Evolutionary conservation across 768 basidiomycete genomes (phyloP), one percentile per base, ranked within the genome.

Genomic region (Leccinellum luteum): DNA sequence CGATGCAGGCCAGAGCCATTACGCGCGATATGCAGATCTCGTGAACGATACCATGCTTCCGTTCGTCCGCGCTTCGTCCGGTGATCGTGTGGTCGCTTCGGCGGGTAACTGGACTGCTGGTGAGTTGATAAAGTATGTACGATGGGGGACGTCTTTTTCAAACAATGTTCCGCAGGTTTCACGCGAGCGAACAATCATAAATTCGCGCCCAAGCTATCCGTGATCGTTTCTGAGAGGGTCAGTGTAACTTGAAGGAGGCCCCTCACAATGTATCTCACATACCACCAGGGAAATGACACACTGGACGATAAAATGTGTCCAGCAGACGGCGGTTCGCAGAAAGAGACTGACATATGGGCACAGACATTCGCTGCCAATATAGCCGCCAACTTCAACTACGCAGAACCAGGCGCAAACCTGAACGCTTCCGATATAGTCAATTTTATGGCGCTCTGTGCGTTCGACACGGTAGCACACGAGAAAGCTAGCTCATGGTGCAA

Each of bases 361-460:
- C 59, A 73, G 4, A 73, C 76, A 19, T 91, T 81, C 61, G 80
- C 81, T 0, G 73, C 80, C 1, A 66, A 79, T 0, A 83, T 89
- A 48, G 81, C 79, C 0, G 69, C 72, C 2, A 80, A 84, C 27
- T 74, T 92, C 51, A 89, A 90, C 63, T 31, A 64, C 4, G 76
- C 74, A 35, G 85, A 87, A 0, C 84, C 83, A 0, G 87, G 87
- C 15, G 84, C 86, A 2, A 78, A 83, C 34, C 67, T 94, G 43
- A 77, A 73, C 0, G 61, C 78, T 13, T 56, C 58, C 2, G 87
- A 94, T 64, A 74, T 84, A 0, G 76, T 79, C 41, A 79, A 74
- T 53, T 72, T 94, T 48, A 82, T 91, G 67, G 76, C 83, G 1
- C 76, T 94, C 51, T 94, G 92, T 65, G 78, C 89, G 0, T 91